Conservation (phyloP, 148 eudicot species). For the Selenicereus undatus region DNA sequence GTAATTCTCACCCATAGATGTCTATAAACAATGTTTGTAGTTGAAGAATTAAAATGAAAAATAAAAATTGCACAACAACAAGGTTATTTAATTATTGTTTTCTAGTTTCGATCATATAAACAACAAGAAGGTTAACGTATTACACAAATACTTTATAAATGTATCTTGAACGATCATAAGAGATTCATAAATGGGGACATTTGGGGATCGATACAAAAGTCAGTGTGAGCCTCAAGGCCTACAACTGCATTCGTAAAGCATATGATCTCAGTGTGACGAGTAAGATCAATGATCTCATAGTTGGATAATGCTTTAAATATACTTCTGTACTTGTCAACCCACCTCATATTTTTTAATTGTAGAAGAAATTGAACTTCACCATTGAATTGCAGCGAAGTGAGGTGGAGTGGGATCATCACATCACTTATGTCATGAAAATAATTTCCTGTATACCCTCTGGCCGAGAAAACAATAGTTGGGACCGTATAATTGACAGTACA, state of each 20-base stretch:
- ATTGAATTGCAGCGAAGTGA: conserved; percentile 35
- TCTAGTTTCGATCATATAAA: too few relatives aligned
- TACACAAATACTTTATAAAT: too few relatives aligned
- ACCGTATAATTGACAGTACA: conserved; percentile 32
- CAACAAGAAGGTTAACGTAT: too few relatives aligned
- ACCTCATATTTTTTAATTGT: conserved; percentile 25
- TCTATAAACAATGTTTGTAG: too few relatives aligned
- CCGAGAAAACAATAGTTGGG: conserved; percentile 49
- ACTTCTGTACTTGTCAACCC: conserved; percentile 28
- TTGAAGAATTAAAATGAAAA: too few relatives aligned
- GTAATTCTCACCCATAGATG: too few relatives aligned
- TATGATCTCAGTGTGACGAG: conserved; percentile 26
- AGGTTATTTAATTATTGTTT: too few relatives aligned
- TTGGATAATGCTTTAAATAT: conserved; percentile 35
- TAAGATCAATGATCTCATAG: conserved; percentile 40
- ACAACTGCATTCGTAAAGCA: conserved; percentile 42
- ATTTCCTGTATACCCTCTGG: conserved; percentile 44
- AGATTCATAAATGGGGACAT: conserved; percentile 20
- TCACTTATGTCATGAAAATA: conserved; percentile 56
- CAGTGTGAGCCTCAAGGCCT: conserved; percentile 41
- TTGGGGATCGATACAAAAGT: conserved; percentile 27
- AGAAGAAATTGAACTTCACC: conserved; percentile 37
- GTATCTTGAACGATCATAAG: too few relatives aligned
- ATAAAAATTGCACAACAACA: too few relatives aligned
- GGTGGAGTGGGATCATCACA: conserved; percentile 42